These are phyloP conservation scores for Hypoxylon intermedium DNA, from an alignment of 495 filamentous ascomycete species.

Conservation along the genomic window DNA sequence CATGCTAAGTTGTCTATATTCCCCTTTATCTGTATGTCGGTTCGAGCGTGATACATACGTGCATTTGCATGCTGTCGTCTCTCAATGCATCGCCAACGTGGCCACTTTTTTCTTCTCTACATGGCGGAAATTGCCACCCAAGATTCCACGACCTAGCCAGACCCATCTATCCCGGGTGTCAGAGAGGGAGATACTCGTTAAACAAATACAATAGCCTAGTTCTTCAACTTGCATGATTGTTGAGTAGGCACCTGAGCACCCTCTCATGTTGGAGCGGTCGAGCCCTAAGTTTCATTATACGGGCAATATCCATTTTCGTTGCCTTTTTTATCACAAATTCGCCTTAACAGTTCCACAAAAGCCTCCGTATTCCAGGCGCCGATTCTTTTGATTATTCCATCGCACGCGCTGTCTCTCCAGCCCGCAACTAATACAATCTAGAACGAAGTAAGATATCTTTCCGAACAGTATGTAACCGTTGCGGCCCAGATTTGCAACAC, in stretches of 20 bases:
- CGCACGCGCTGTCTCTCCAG: too few relatives aligned
- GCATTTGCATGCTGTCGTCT: conserved; percentile 17
- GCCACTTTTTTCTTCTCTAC: conserved; percentile 1
- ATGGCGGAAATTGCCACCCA: conserved; percentile 8
- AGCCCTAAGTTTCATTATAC: too few relatives aligned
- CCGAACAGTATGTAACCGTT: too few relatives aligned
- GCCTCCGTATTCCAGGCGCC: too few relatives aligned
- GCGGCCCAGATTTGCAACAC: too few relatives aligned
- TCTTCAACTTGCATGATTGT: not conserved
- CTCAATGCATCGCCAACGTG: conserved; percentile 12
- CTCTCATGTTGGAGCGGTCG: not conserved
- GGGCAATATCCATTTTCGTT: too few relatives aligned
- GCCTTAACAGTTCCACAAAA: too few relatives aligned
- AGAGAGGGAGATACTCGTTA: not conserved
- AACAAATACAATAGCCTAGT: conserved; percentile 13
- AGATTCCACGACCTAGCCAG: conserved; percentile 16
- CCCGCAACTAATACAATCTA: too few relatives aligned
- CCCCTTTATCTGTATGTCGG: conserved; percentile 7
- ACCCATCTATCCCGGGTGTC: conserved; percentile 9
- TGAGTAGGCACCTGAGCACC: conserved; percentile 1
- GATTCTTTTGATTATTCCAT: too few relatives aligned
- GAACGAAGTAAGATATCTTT: too few relatives aligned
- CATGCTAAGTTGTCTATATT: conserved; percentile 10
- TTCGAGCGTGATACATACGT: conserved; percentile 3
- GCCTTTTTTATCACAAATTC: too few relatives aligned